Conservation (phyloP, 768 basidiomycete species). For the Boletus pseudopeckii region DNA sequence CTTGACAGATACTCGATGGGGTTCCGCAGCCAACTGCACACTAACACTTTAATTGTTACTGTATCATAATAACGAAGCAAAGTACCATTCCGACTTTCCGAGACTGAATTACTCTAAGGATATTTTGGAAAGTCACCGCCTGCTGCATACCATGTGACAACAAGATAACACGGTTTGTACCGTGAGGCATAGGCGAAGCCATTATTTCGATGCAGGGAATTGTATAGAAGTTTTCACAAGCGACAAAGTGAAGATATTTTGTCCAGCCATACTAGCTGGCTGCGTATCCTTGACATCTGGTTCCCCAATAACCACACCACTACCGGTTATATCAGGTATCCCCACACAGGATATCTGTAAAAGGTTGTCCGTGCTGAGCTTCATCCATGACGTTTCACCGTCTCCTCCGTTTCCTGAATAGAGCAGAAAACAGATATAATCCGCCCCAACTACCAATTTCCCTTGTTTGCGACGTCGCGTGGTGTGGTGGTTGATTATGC, state of each 20-base stretch:
- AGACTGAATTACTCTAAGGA: too few relatives aligned
- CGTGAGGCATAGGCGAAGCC: not conserved
- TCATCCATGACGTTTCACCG: conserved; percentile 1
- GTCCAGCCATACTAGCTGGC: not conserved
- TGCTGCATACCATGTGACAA: not conserved
- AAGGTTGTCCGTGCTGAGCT: conserved; percentile 2
- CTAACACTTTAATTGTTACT: too few relatives aligned
- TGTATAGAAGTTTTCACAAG: not conserved
- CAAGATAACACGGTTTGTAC: too few relatives aligned
- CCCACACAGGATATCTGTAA: not conserved
- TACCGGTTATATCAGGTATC: not conserved
- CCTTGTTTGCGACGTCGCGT: not conserved
- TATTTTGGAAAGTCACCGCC: too few relatives aligned
- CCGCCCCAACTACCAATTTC: not conserved
- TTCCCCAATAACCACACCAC: too few relatives aligned
- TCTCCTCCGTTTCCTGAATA: not conserved
- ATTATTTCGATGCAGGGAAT: not conserved
- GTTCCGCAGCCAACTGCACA: too few relatives aligned
- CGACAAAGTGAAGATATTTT: not conserved
- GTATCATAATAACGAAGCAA: too few relatives aligned
- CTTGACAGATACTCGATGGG: too few relatives aligned
- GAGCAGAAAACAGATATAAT: conserved; percentile 6
- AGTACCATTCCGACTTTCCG: too few relatives aligned
- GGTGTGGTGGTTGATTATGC: conserved; percentile 5
- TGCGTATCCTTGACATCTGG: not conserved